These are phyloP conservation scores for Claviceps pusilla DNA, from an alignment of 2,329 filamentous ascomycete genomes.

Conservation along the genomic window DNA sequence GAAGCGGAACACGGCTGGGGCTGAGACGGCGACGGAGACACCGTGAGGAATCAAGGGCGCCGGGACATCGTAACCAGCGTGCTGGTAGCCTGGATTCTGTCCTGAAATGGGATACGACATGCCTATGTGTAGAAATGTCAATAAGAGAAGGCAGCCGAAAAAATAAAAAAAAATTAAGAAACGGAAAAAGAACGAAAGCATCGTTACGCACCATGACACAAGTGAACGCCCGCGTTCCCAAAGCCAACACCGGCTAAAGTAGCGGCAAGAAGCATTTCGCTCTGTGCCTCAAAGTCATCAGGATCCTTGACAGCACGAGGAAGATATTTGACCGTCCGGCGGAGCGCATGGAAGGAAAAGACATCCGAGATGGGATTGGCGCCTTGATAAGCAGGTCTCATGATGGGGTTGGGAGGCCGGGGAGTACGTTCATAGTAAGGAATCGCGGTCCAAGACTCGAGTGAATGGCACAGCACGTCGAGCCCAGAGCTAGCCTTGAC, in stretches of 20 bases:
- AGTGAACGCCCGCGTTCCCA: constrained; percentile 90
- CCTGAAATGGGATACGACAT: constrained; percentile 98
- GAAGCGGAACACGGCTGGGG: constrained; percentile 86
- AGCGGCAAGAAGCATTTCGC: constrained; percentile 86
- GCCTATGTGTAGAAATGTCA: constrained; percentile 32
- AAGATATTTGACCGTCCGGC: constrained; percentile 77
- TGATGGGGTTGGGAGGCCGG: constrained; percentile 73
- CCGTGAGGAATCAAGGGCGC: constrained; percentile 83
- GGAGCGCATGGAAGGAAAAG: constrained; percentile 77
- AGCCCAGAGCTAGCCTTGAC: constrained; percentile 86
- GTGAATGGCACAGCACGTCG: constrained; percentile 85
- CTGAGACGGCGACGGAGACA: constrained; percentile 85
- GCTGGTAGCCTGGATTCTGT: constrained; percentile 80
- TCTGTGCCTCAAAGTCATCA: constrained; percentile 83
- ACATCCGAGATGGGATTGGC: constrained; percentile 97
- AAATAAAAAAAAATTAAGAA: too few species aligned
- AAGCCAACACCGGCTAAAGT: constrained; percentile 93
- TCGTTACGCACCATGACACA: constrained; percentile 39
- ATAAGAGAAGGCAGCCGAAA: not conserved
- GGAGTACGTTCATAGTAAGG: constrained; percentile 79
- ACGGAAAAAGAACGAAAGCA: not conserved
- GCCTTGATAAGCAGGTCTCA: constrained; percentile 87
- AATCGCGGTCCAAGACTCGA: constrained; percentile 96
- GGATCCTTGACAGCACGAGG: constrained; percentile 76
- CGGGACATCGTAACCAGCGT: constrained; percentile 68